Evolutionary conservation across 176 grass and related monocot genomes (phyloP).

Genomic region (Dactylis glomerata): DNA sequence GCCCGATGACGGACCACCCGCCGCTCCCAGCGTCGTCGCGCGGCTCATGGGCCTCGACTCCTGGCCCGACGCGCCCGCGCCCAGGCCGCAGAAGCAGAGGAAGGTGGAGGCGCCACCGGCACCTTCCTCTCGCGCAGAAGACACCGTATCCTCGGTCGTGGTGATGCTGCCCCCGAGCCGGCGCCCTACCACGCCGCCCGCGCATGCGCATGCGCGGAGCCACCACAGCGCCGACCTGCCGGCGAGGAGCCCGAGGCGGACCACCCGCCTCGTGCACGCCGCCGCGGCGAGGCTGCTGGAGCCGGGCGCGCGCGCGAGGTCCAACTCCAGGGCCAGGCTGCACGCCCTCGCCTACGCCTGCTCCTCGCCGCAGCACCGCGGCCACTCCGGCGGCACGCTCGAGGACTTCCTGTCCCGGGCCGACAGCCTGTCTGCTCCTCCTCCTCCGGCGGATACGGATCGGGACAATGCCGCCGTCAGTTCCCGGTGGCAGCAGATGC

Average conservation of each 20-base stretch:
- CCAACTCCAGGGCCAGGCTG: constrained; percentile 17
- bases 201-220: not conserved
- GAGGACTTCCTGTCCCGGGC: constrained; percentile 48
- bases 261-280: constrained; percentile 42
- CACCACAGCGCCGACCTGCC: constrained; percentile 52
- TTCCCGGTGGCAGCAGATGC: not conserved
- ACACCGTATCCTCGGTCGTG: not conserved
- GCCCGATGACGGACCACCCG: not conserved
- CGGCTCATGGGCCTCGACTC: constrained; percentile 90
- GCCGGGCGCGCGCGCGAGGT: constrained; percentile 29
- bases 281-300: constrained; percentile 78
- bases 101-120: constrained; percentile 46
- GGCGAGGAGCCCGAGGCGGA: constrained; percentile 50
- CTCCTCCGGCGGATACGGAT: not conserved
- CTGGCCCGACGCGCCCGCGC: constrained; percentile 37
- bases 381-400: constrained; percentile 6
- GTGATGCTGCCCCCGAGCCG: constrained; percentile 36
- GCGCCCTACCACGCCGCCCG: not conserved
- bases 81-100: constrained; percentile 67
- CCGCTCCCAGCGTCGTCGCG: constrained; percentile 68
- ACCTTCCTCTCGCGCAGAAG: not conserved
- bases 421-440: not conserved
- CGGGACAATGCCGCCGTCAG: not conserved
- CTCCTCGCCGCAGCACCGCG: constrained; percentile 51
- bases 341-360: constrained; percentile 41